Base-by-base conservation (phyloP, 257 asterid species). In the Knoxia roxburghii region DNA sequence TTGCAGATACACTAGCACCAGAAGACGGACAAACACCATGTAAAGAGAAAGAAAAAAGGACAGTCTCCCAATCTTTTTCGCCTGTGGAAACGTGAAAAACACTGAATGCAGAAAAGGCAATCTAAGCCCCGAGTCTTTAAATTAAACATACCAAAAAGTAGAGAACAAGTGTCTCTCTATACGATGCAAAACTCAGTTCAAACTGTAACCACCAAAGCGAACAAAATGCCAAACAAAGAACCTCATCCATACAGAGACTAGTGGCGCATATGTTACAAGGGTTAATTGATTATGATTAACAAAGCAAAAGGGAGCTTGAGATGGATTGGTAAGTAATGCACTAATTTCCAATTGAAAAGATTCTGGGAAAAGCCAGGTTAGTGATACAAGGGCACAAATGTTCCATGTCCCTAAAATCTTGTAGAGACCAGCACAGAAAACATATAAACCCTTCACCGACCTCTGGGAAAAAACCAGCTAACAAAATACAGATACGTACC, bases 401-500 rank as follows among this genome's bases (percentile, higher is more conserved):
- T 23, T 35, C n/a, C 12, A 33, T 13, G 41, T 24, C 51, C 29
- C 51, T 35, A 17, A 35, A 11, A 26, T 46, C 21, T 60, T 49
- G 50, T 17, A 60, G 4, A 41, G 35, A 26, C 33, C 55, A 58
- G 21, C 18, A 48, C 30, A n/a, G 1, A 23, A n/a, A 50, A 21
- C 11, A 61, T 13, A 45, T 20, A 61, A 33, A 9, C 26, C 20
- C 26, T 18, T 52, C 65, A 26, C 35, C 33, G 57, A 9, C 55
- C 48, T 41, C 27, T n/a, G 32, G 2, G 27, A 17, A 43, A 26
- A 65, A 52, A 50, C 20, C 69, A 23, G 49, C 32, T 29, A 59
- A 15, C 24, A 40, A 64, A 13, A 12, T 35, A 39, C 39, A 61
- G 30, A 64, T 52, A n/a, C 70, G 43, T 87, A 92, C 98, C 99